Percentiles rank a stretch among this genome's conserved stretches.
These are phyloP conservation scores for Amanita pallidorosea DNA, from an alignment of 768 basidiomycete species.

Conservation along the genomic window DNA sequence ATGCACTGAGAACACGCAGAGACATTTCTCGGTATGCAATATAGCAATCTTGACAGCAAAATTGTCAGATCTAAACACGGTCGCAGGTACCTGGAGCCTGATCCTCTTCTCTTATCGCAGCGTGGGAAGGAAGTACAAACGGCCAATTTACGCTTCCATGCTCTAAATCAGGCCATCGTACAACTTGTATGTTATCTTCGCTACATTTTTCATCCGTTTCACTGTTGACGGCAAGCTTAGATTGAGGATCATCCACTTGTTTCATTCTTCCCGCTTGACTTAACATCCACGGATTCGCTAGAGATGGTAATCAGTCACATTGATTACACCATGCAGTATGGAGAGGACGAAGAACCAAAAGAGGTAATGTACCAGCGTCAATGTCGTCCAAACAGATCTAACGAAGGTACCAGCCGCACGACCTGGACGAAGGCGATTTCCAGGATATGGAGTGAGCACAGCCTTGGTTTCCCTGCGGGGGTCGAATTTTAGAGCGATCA, in stretches of 20 bases:
- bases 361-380: slow-evolving; percentile 42
- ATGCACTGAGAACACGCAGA: slow-evolving; percentile 59
- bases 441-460: slow-evolving; percentile 48
- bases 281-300: slow-evolving; percentile 81
- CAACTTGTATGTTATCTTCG: slow-evolving; percentile 78
- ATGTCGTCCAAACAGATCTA: neutral
- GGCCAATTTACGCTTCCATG: slow-evolving; percentile 77
- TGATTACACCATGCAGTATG: slow-evolving; percentile 98
- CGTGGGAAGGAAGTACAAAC: slow-evolving; percentile 45
- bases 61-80: neutral
- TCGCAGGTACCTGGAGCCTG: slow-evolving; percentile 84
- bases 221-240: slow-evolving; percentile 26
- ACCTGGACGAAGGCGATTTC: slow-evolving; percentile 91
- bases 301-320: slow-evolving; percentile 90
- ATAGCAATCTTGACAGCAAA: neutral
- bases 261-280: slow-evolving; percentile 90
- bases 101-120: slow-evolving; percentile 72
- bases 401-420: slow-evolving; percentile 55
- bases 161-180: slow-evolving; percentile 90
- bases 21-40: slow-evolving; percentile 70
- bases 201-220: slow-evolving; percentile 53
- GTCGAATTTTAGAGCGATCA: neutral
- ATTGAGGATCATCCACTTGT: slow-evolving; percentile 99
- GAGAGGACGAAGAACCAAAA: slow-evolving; percentile 96
- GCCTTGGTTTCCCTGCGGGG: neutral